These are phyloP conservation scores for Iris macrosiphon DNA, from an alignment of 106 monocot genomes.

Conservation along the genomic window DNA sequence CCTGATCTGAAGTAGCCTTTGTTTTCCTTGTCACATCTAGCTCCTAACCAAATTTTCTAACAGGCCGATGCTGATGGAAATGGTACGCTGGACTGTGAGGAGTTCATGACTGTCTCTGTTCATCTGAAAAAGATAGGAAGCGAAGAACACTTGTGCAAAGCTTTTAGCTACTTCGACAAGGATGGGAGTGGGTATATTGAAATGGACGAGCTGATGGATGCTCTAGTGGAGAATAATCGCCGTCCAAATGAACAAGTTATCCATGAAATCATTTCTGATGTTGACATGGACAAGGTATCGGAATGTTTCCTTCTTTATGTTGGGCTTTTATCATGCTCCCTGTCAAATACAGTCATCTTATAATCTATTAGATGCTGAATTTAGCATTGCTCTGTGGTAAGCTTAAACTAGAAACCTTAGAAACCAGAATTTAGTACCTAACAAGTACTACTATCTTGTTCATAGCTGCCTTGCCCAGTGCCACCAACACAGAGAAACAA, in stretches of 20 bases:
- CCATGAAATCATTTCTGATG: constrained; percentile 57
- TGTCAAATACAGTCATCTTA: too few relatives aligned
- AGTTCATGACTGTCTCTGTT: constrained; percentile 71
- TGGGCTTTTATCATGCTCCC: too few relatives aligned
- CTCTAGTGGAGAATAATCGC: constrained; percentile 40
- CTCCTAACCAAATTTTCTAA: constrained; percentile 23
- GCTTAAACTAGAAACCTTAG: too few relatives aligned
- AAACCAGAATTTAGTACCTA: too few relatives aligned
- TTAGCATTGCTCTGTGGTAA: too few relatives aligned
- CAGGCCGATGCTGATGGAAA: constrained; percentile 79
- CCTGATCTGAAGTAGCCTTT: too few relatives aligned
- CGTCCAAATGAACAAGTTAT: constrained; percentile 51
- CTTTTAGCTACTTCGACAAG: constrained; percentile 80
- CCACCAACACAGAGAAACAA: too few relatives aligned
- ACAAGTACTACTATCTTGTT: too few relatives aligned
- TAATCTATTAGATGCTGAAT: too few relatives aligned
- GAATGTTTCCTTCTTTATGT: too few relatives aligned
- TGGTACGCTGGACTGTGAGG: constrained; percentile 70
- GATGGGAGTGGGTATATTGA: constrained; percentile 78
- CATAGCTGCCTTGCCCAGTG: too few relatives aligned
- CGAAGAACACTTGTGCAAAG: constrained; percentile 53
- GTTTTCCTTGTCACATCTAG: too few relatives aligned
- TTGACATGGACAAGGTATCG: constrained; percentile 89
- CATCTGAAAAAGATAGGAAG: constrained; percentile 66
- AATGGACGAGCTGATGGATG: constrained; percentile 75